Conservation (phyloP, 2,329 filamentous ascomycete genomes). For the Phaeosphaeria sp. region DNA sequence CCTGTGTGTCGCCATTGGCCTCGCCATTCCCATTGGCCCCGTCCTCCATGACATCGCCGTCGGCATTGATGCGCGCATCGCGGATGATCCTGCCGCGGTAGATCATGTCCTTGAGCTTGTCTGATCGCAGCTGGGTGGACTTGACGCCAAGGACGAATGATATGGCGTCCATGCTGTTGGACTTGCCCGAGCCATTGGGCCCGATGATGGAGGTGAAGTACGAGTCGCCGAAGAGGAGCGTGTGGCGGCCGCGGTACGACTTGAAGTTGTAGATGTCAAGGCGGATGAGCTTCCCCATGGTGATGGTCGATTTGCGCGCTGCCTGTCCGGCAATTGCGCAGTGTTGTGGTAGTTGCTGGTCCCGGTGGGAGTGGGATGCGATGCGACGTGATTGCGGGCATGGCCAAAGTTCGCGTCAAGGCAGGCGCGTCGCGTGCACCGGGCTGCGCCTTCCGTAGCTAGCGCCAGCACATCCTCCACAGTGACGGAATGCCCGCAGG, state of each 20-base stretch:
- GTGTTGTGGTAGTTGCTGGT: conserved; percentile 2
- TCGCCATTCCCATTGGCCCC: conserved; percentile 40
- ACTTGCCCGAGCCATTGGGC: conserved; percentile 99
- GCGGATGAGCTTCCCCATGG: conserved; percentile 94
- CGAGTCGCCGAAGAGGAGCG: conserved; percentile 91
- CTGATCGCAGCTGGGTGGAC: conserved; percentile 94
- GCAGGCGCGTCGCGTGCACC: conserved; percentile 19
- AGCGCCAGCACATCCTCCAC: conserved; percentile 14
- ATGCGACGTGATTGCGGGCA: conserved; percentile 10
- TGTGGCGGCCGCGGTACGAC: conserved; percentile 97
- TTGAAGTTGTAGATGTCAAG: conserved; percentile 99
- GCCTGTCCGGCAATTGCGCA: conserved; percentile 18
- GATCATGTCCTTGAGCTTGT: conserved; percentile 91
- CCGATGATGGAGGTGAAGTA: conserved; percentile 99
- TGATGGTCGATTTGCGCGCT: conserved; percentile 24
- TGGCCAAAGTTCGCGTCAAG: conserved; percentile 7
- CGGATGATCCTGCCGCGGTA: conserved; percentile 94
- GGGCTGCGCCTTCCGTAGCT: conserved; percentile 30
- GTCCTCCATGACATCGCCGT: conserved; percentile 72
- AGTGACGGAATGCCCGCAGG: conserved; percentile 29
- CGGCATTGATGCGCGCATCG: conserved; percentile 89
- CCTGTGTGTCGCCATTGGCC: conserved; percentile 54
- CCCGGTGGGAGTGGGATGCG: conserved; percentile 1
- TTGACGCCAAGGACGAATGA: conserved; percentile 99
- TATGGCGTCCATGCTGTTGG: conserved; percentile 99